Conservation (phyloP, 2,329 filamentous ascomycete species). For the Alternaria arbusti region DNA sequence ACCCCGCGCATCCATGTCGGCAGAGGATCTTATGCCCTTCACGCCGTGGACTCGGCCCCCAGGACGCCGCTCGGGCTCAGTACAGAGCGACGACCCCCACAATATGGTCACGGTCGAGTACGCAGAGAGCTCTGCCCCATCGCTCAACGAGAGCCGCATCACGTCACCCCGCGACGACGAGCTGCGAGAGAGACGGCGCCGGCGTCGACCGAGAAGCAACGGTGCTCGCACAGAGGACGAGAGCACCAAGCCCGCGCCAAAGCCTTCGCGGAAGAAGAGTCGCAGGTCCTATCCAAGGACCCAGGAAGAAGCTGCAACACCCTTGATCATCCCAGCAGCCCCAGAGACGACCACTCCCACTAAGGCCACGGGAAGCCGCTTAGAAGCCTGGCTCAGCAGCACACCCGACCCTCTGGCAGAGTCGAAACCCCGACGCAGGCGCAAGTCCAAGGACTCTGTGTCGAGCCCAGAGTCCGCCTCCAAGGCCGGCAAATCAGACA, state of each 20-base stretch:
- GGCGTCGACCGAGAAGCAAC: conserved; percentile 34
- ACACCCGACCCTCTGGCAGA: conserved; percentile 64
- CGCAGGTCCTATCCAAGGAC: conserved; percentile 34
- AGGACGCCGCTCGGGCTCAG: conserved; percentile 31
- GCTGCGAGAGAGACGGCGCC: conserved; percentile 36
- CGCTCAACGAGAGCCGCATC: conserved; percentile 13
- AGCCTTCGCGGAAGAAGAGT: conserved; percentile 25
- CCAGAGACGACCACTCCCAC: conserved; percentile 42
- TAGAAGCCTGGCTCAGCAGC: conserved; percentile 67
- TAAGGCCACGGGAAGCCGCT: conserved; percentile 58
- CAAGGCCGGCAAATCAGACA: conserved; percentile 35
- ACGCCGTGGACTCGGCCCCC: conserved; percentile 24
- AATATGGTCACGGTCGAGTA: conserved; percentile 40
- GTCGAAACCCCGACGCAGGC: conserved; percentile 47
- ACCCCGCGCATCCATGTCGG: conserved; percentile 40
- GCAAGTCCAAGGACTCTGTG: conserved; percentile 38
- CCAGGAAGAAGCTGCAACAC: conserved; percentile 28
- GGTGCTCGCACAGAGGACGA: conserved; percentile 35
- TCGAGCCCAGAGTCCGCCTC: conserved; percentile 36
- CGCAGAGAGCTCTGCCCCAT: conserved; percentile 27
- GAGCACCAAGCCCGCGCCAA: conserved; percentile 26
- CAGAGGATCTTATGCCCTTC: conserved; percentile 34
- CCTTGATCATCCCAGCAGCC: conserved; percentile 21
- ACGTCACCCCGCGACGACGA: conserved; percentile 29
- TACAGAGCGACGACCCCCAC: conserved; percentile 28